Conservation (phyloP, 352 stramenopile genomes). For the Thraustotheca clavata region DNA sequence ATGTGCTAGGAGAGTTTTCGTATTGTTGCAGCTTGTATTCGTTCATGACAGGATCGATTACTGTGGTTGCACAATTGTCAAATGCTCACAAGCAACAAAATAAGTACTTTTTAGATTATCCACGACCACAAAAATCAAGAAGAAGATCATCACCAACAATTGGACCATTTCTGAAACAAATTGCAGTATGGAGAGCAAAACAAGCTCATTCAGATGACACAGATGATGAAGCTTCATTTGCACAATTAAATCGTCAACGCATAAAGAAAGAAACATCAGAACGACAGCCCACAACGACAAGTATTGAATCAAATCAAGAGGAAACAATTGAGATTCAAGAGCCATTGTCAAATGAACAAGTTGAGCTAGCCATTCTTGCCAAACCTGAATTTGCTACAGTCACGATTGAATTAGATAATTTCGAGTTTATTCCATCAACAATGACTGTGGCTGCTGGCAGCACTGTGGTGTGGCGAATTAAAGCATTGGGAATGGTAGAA, state of each 20-base stretch:
- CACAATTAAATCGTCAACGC: background rate
- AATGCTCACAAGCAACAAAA: background rate
- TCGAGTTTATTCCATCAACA: background rate
- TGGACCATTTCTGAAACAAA: slow-evolving; percentile 16
- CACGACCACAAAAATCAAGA: background rate
- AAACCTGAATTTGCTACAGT: background rate
- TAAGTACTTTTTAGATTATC: slow-evolving; percentile 12
- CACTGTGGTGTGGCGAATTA: background rate
- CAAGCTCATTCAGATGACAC: background rate
- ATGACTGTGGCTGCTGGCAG: background rate
- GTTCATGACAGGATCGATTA: slow-evolving; percentile 11
- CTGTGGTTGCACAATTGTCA: background rate
- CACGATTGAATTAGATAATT: slow-evolving; percentile 5
- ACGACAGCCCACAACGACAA: no score
- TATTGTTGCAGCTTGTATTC: slow-evolving; percentile 16
- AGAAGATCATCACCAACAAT: background rate
- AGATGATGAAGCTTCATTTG: slow-evolving; percentile 13
- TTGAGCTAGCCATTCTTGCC: background rate
- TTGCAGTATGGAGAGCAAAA: slow-evolving; percentile 15
- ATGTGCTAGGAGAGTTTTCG: background rate
- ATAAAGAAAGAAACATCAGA: slow-evolving; percentile 3
- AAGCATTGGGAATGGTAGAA: slow-evolving; percentile 14
- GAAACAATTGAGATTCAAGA: no score
- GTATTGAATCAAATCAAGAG: no score
- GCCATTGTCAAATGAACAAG: background rate